Conservation (phyloP, 1,139 yeast genomes). For the Sugiyamaella pinicola region DNA sequence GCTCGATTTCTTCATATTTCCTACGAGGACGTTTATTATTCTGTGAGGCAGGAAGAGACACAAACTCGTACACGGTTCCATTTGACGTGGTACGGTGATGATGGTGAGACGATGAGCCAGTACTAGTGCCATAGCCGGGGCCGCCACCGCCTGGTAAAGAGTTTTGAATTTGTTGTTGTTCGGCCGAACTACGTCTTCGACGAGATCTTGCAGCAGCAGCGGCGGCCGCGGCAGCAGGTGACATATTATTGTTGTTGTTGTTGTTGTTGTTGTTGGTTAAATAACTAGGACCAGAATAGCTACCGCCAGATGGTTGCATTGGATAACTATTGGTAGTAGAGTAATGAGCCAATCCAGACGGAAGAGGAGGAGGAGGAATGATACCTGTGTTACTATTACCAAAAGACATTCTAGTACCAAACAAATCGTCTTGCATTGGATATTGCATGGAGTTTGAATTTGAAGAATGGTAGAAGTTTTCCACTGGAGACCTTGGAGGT, state of each 20-base stretch:
- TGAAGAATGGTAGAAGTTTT: constrained; percentile 19
- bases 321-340: constrained; percentile 12
- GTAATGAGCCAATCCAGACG: constrained; percentile 11
- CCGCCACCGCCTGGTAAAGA: background rate
- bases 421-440: constrained; percentile 16
- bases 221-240: background rate
- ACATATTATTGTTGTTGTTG: background rate
- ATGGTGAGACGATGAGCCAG: constrained; percentile 8
- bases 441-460: constrained; percentile 9
- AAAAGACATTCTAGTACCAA: constrained; percentile 12
- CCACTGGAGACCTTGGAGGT: constrained; percentile 24
- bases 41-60: constrained; percentile 37
- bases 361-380: constrained; percentile 6
- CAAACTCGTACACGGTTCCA: constrained; percentile 36
- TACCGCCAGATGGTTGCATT: constrained; percentile 9
- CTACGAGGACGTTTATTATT: constrained; percentile 60
- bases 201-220: constrained; percentile 14
- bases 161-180: constrained; percentile 1
- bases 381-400: background rate
- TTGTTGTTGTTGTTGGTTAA: background rate
- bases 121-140: background rate
- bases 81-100: constrained; percentile 20
- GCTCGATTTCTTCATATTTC: constrained; percentile 67
- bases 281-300: constrained; percentile 11
- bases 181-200: constrained; percentile 16